Evolutionary conservation across 164 flowering plant genomes (phyloP), one percentile per base, ranked within the genome.

Genomic region (Protea cynaroides): DNA sequence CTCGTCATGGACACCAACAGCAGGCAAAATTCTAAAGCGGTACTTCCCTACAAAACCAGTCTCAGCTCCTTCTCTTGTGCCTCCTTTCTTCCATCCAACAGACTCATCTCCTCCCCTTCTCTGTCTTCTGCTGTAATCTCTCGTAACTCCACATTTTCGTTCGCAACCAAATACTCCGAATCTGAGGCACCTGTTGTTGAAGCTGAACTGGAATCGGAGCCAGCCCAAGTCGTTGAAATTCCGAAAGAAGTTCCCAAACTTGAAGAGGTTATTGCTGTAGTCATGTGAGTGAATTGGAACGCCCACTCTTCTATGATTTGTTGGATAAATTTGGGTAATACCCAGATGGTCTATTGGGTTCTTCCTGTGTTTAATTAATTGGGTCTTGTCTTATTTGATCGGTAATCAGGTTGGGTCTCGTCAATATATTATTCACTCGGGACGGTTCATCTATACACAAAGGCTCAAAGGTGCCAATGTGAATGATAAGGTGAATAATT

Each of bases 401-500:
- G 59, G 66, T 67, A 14, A 65, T 55, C 69, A 93, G 98, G 64
- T 93, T 78, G 98, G 98, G 15, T 64, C 74, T 34, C 88, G 94
- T 57, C 97, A 93, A 61, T 93, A 88, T 68, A 87, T 93, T 60
- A 92, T 90, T 36, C 74, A 84, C 68, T 97, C 98, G 4, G 98
- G 97, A 8, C 78, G 98, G 12, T 93, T 21, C 62, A 63, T 93
- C 38, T 72, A 80, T 59, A 80, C 85, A 12, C 97, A 93, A 79
- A 89, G 96, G 80, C 91, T 93, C 22, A 93, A 93, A 77, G 98
- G 83, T 61, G 98, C 98, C 18, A 83, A 81, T 73, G 94, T 83
- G 14, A 75, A 89, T 72, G 97, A 90, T 72, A 88, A 93, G 88
- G 98, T 89, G 67, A 29, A 25, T 1, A 37, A 23, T 51, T 55